Percentiles rank a stretch among this genome's conserved stretches.
Evolutionary conservation across 225 moss, liverwort and hornwort genomes (phyloP).

Genomic region (Physcomitrellopsis africana): DNA sequence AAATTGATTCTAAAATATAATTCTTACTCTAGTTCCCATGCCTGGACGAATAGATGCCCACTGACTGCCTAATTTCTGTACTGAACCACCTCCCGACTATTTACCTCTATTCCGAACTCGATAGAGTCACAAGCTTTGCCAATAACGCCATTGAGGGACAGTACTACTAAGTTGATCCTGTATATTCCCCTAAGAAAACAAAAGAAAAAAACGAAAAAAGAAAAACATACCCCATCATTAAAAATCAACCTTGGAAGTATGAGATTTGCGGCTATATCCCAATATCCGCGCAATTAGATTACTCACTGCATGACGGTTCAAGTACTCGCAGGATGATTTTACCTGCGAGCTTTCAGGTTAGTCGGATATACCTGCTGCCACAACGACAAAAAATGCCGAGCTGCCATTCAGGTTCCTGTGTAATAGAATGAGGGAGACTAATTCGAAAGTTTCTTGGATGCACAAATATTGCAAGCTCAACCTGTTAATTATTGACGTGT

Average conservation of each 20-base stretch:
- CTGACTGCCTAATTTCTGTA: too few relatives aligned
- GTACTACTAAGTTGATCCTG: not conserved
- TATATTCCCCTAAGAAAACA: slow-evolving; percentile 13
- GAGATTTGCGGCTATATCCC: not conserved
- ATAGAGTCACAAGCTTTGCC: slow-evolving; percentile 1
- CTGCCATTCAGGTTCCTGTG: not conserved
- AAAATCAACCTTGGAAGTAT: slow-evolving; percentile 20
- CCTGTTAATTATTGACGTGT: not conserved
- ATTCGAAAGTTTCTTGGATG: not conserved
- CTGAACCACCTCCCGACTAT: too few relatives aligned
- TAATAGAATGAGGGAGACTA: not conserved
- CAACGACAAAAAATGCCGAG: not conserved
- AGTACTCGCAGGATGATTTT: not conserved
- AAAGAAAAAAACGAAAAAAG: not conserved
- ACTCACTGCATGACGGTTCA: slow-evolving; percentile 10
- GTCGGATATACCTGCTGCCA: not conserved
- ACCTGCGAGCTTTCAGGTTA: not conserved
- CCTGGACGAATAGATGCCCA: too few relatives aligned
- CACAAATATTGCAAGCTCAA: not conserved
- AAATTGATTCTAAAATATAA: too few relatives aligned
- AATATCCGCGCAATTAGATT: not conserved
- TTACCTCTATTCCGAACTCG: not conserved
- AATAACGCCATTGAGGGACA: not conserved
- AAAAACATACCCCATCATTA: slow-evolving; percentile 22
- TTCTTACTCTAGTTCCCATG: too few relatives aligned